These are phyloP conservation scores for Incumbomyces delicatus DNA, from an alignment of 2,329 filamentous ascomycete genomes.

Conservation along the genomic window DNA sequence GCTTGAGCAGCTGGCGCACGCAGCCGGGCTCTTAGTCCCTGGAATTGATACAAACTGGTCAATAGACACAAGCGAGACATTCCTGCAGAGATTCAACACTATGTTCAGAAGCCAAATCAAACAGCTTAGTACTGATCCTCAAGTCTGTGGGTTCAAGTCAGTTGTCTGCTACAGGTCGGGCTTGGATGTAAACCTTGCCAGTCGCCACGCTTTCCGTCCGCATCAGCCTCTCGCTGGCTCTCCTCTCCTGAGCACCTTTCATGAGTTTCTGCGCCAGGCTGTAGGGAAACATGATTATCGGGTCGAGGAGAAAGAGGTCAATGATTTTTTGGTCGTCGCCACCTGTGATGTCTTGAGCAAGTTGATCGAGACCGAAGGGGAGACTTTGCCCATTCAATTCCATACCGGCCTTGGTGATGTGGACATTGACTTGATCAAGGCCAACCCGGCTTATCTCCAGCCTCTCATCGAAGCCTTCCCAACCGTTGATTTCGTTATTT, in stretches of 20 bases:
- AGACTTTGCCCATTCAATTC: slow-evolving; percentile 59
- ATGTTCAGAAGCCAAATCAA: slow-evolving; percentile 46
- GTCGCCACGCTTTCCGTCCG: slow-evolving; percentile 18
- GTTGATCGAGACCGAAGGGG: slow-evolving; percentile 25
- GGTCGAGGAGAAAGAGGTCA: slow-evolving; percentile 55
- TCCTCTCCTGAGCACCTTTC: slow-evolving; percentile 15
- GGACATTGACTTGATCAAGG: slow-evolving; percentile 58
- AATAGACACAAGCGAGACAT: slow-evolving; percentile 20
- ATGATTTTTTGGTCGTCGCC: slow-evolving; percentile 58
- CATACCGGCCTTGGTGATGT: slow-evolving; percentile 76
- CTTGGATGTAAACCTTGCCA: slow-evolving; percentile 44
- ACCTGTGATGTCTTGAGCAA: slow-evolving; percentile 50
- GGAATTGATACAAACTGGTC: slow-evolving; percentile 31
- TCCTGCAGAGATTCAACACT: slow-evolving; percentile 33
- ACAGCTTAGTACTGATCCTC: slow-evolving; percentile 50
- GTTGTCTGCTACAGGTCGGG: slow-evolving; percentile 75
- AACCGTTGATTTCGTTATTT: slow-evolving; percentile 61
- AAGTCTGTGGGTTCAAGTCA: slow-evolving; percentile 72
- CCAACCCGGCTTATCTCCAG: slow-evolving; percentile 69
- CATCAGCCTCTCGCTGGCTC: slow-evolving; percentile 21
- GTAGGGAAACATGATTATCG: slow-evolving; percentile 25
- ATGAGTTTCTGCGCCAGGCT: slow-evolving; percentile 17
- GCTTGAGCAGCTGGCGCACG: slow-evolving; percentile 41
- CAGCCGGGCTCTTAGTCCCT: slow-evolving; percentile 30
- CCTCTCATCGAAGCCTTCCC: slow-evolving; percentile 60